Percentiles rank a stretch among this genome's conserved stretches.
These are phyloP conservation scores for Stagonosporopsis cucurbitacearum DNA, from an alignment of 2,329 filamentous ascomycete genomes.

Conservation along the genomic window DNA sequence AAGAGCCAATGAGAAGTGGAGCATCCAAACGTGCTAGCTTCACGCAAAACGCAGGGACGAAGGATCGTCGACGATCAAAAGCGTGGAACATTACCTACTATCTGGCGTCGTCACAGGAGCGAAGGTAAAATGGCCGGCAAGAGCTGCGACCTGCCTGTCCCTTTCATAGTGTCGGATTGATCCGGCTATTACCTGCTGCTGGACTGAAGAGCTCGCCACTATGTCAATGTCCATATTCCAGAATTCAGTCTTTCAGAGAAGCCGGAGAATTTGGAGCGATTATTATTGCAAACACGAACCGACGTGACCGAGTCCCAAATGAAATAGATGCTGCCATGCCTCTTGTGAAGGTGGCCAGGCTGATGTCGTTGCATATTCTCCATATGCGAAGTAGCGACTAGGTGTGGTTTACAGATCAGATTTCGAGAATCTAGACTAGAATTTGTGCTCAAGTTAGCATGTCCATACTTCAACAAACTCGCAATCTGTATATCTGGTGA, in stretches of 20 bases:
- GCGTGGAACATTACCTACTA: slow-evolving; percentile 19
- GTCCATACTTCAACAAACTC: not conserved
- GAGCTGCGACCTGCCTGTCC: slow-evolving; percentile 6
- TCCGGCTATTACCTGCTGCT: slow-evolving; percentile 3
- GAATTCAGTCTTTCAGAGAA: no score
- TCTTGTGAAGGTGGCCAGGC: not conserved
- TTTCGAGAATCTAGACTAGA: not conserved
- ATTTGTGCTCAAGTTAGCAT: not conserved
- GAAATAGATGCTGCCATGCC: not conserved
- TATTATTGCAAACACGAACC: no score
- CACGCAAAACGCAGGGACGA: slow-evolving; percentile 38
- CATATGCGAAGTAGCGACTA: not conserved
- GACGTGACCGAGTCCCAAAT: no score
- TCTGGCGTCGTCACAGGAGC: slow-evolving; percentile 8
- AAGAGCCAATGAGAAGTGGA: slow-evolving; percentile 38
- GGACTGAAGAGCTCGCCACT: not conserved
- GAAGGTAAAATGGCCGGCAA: slow-evolving; percentile 16
- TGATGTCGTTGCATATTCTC: not conserved
- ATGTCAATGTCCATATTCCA: not conserved
- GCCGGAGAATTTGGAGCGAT: no score
- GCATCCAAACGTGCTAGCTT: slow-evolving; percentile 35
- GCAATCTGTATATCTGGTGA: not conserved
- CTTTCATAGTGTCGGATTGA: slow-evolving; percentile 7
- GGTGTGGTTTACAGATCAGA: not conserved
- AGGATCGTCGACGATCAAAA: slow-evolving; percentile 14